A percentile compares a stretch with the other conserved stretches of the same genome.
Evolutionary conservation across 441 rosid genomes (phyloP).

Genomic region (Euphorbia corollata): DNA sequence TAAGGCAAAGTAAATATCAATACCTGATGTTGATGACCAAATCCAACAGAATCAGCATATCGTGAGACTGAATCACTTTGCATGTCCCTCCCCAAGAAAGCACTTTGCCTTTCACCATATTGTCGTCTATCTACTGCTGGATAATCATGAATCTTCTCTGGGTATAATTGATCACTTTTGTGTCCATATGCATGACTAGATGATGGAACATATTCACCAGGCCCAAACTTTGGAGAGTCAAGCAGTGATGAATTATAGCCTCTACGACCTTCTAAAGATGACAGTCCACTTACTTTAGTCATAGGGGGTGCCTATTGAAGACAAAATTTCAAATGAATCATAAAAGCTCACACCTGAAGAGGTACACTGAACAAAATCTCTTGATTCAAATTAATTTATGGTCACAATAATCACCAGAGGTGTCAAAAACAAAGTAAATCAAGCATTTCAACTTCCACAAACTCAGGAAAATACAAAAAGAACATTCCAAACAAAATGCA

Average conservation of each 20-base stretch:
- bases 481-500: too few relatives aligned
- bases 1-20: conserved; percentile 5
- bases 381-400: neutral
- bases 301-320: conserved; percentile 39
- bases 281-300: conserved; percentile 47
- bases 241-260: conserved; percentile 53
- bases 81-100: conserved; percentile 68
- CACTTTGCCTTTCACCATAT: conserved; percentile 61
- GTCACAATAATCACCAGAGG: neutral
- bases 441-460: neutral
- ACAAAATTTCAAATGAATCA: conserved; percentile 3
- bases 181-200: conserved; percentile 67
- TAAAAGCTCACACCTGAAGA: neutral
- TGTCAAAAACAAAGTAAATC: neutral
- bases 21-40: conserved; percentile 43
- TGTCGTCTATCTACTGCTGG: conserved; percentile 65
- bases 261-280: conserved; percentile 62
- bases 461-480: neutral
- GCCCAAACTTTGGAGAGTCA: conserved; percentile 78
- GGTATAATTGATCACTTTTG: conserved; percentile 61
- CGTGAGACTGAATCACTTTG: conserved; percentile 59
- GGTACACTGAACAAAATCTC: neutral
- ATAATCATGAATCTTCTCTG: conserved; percentile 73
- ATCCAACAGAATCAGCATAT: conserved; percentile 62
- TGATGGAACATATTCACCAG: conserved; percentile 61